Evolutionary conservation across 495 filamentous ascomycete genomes (phyloP).

Genomic region (Aspergillus indologenus): DNA sequence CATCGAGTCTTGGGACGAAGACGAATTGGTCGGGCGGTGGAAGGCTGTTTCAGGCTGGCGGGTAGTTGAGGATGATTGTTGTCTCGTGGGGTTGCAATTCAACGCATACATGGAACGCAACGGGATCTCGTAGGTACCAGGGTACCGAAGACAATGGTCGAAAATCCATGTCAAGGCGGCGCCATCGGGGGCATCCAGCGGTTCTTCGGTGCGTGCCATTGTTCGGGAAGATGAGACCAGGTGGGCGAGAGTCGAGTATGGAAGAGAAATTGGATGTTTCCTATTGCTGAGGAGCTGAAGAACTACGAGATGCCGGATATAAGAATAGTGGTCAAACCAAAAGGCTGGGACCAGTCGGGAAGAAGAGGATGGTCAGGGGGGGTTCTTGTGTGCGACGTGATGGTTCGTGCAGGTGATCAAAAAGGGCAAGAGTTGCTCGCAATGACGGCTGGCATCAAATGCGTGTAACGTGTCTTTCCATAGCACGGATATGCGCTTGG

Average conservation of each 20-base stretch:
- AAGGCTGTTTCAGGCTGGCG: conserved; percentile 33
- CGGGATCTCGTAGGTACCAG: conserved; percentile 66
- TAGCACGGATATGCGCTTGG: conserved; percentile 23
- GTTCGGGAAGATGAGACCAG: conserved; percentile 2
- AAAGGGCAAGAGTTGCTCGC: conserved; percentile 19
- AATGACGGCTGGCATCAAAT: conserved; percentile 25
- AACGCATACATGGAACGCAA: conserved; percentile 71
- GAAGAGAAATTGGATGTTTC: neutral
- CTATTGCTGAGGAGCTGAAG: neutral
- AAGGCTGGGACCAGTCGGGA: conserved; percentile 9
- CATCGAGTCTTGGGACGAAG: conserved; percentile 35
- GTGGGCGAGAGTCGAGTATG: neutral
- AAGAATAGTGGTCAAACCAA: conserved; percentile 10
- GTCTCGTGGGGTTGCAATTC: conserved; percentile 57
- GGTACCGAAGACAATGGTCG: conserved; percentile 66
- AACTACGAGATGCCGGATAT: conserved; percentile 15
- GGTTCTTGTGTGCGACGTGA: conserved; percentile 24
- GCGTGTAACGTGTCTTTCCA: conserved; percentile 24
- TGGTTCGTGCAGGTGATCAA: conserved; percentile 22
- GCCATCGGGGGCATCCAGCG: conserved; percentile 37
- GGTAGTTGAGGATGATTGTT: conserved; percentile 31
- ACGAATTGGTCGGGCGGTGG: conserved; percentile 33
- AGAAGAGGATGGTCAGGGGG: conserved; percentile 12
- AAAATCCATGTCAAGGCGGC: conserved; percentile 57
- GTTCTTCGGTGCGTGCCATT: conserved; percentile 26